Evolutionary conservation across 495 filamentous ascomycete genomes (phyloP).

Genomic region (Pyrenopolyporus hunteri): DNA sequence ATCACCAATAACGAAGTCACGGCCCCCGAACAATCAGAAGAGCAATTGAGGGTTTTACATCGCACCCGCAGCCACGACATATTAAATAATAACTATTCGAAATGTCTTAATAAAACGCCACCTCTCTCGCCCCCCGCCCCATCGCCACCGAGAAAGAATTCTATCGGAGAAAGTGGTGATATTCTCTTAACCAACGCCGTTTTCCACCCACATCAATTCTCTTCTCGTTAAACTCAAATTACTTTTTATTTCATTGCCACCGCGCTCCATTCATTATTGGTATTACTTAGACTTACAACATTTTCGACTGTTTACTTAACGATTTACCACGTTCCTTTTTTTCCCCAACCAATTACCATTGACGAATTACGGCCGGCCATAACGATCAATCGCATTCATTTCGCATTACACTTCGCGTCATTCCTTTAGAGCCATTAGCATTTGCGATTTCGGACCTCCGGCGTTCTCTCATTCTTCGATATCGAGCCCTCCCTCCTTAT

Average conservation of each 20-base stretch:
- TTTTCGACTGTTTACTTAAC: constrained; percentile 16
- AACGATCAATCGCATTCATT: constrained; percentile 35
- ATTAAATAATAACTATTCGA: constrained; percentile 40
- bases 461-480: constrained; percentile 21
- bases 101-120: constrained; percentile 24
- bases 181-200: constrained; percentile 54
- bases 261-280: not conserved
- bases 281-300: constrained; percentile 6
- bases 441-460: constrained; percentile 22
- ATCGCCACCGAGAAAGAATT: constrained; percentile 40
- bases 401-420: constrained; percentile 27
- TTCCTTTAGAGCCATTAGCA: constrained; percentile 30
- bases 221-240: constrained; percentile 9
- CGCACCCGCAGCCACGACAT: constrained; percentile 51
- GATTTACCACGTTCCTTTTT: constrained; percentile 24
- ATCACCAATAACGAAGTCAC: constrained; percentile 23
- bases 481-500: constrained; percentile 4
- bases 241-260: not conserved
- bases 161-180: constrained; percentile 31
- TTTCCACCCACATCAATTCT: constrained; percentile 42
- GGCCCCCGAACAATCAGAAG: constrained; percentile 21
- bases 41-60: constrained; percentile 41
- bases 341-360: constrained; percentile 33
- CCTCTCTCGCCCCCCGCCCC: constrained; percentile 38
- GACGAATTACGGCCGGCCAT: constrained; percentile 44